These are phyloP conservation scores for Escallonia herrerae DNA, from an alignment of 129 eudicot species.

Conservation along the genomic window DNA sequence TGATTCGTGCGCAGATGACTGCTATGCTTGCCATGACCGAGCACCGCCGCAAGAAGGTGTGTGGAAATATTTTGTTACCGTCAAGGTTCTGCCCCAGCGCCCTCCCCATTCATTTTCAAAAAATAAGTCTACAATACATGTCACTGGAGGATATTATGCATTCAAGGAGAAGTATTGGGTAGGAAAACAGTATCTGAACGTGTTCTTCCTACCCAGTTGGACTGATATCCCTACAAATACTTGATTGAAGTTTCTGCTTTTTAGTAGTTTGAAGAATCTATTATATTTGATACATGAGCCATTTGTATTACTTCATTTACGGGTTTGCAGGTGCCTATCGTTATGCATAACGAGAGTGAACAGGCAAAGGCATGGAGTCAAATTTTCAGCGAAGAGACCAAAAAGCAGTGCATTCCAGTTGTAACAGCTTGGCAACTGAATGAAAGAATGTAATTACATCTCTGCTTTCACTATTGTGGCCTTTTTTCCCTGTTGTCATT, in stretches of 20 bases:
- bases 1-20: constrained; percentile 99
- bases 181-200: background rate
- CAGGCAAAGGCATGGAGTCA: constrained; percentile 89
- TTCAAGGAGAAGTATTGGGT: background rate
- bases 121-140: background rate
- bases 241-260: too few species aligned
- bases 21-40: constrained; percentile 99
- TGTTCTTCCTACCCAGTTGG: background rate
- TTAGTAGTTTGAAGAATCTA: too few species aligned
- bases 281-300: background rate
- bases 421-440: constrained; percentile 97
- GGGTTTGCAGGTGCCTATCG: constrained; percentile 67
- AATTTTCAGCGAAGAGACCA: constrained; percentile 81
- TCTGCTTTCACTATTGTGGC: background rate
- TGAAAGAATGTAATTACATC: constrained; percentile 71
- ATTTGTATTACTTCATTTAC: background rate
- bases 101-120: background rate
- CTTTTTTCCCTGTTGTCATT: background rate
- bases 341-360: constrained; percentile 78
- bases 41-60: constrained; percentile 89
- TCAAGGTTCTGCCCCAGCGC: background rate
- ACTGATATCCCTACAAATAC: too few species aligned
- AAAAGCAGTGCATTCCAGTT: constrained; percentile 85
- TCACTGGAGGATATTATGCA: background rate
- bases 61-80: background rate